Conservation (phyloP, 2,329 filamentous ascomycete species). For the Falciphora oryzae region DNA sequence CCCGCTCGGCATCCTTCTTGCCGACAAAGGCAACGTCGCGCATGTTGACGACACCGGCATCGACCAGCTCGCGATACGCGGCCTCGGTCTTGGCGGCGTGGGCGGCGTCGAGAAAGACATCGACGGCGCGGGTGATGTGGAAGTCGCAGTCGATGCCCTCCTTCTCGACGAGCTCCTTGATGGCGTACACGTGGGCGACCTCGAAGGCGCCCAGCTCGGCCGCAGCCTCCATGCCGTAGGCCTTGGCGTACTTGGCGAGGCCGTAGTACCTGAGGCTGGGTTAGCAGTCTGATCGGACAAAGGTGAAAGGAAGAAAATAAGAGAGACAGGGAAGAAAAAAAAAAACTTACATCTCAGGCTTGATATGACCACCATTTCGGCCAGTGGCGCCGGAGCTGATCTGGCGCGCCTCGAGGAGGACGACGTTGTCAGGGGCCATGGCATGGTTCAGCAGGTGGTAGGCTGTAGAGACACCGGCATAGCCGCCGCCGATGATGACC, state of each 20-base stretch:
- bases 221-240: slow-evolving; percentile 22
- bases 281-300: background rate
- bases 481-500: slow-evolving; percentile 41
- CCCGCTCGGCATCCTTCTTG: slow-evolving; percentile 8
- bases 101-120: slow-evolving; percentile 29
- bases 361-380: slow-evolving; percentile 47
- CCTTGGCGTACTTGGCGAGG: slow-evolving; percentile 3
- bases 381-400: slow-evolving; percentile 47
- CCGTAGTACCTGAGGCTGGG: background rate
- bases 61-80: slow-evolving; percentile 25
- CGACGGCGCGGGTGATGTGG: slow-evolving; percentile 31
- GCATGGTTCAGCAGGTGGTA: slow-evolving; percentile 31
- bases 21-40: slow-evolving; percentile 24
- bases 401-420: slow-evolving; percentile 44
- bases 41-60: slow-evolving; percentile 21
- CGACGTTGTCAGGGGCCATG: slow-evolving; percentile 19
- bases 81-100: slow-evolving; percentile 20
- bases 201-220: slow-evolving; percentile 26
- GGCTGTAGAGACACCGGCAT: slow-evolving; percentile 36
- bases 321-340: background rate
- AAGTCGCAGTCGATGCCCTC: slow-evolving; percentile 39
- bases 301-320: background rate
- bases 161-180: slow-evolving; percentile 30
- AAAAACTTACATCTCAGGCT: slow-evolving; percentile 19
- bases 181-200: slow-evolving; percentile 20